These are phyloP conservation scores for Termitomyces sp. DNA, from an alignment of 768 basidiomycete species.

Conservation along the genomic window DNA sequence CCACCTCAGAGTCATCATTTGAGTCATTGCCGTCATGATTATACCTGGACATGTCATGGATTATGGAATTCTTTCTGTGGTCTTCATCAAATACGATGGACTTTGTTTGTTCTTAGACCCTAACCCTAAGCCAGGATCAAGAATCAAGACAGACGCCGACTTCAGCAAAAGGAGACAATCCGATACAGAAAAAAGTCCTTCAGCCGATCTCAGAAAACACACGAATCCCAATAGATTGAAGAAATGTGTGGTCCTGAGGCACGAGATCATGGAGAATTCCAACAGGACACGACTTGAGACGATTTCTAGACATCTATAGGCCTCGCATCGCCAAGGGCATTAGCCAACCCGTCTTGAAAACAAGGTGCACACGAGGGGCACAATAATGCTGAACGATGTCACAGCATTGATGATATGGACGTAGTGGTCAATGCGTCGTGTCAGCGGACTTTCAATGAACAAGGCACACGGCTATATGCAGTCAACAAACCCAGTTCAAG, in stretches of 20 bases:
- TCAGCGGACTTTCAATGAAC: conserved; percentile 41
- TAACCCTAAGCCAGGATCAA: conserved; percentile 13
- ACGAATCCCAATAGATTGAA: not conserved
- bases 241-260: not conserved
- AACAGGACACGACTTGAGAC: not conserved
- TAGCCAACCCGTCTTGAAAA: not conserved
- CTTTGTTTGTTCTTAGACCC: not conserved
- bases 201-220: not conserved
- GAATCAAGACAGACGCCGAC: not conserved
- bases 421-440: conserved; percentile 38
- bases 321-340: not conserved
- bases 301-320: not conserved
- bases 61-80: not conserved
- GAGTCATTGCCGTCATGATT: too few species aligned
- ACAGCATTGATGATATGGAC: conserved; percentile 22
- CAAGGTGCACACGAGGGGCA: not conserved
- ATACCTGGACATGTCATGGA: not conserved
- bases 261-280: not conserved
- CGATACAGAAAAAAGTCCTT: not conserved
- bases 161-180: too few species aligned
- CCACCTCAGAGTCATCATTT: too few species aligned
- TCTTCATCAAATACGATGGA: not conserved
- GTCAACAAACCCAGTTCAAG: conserved; percentile 23
- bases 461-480: conserved; percentile 17
- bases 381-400: not conserved